Base-by-base conservation (phyloP, 768 basidiomycete species). In the Ramaria sp. region DNA sequence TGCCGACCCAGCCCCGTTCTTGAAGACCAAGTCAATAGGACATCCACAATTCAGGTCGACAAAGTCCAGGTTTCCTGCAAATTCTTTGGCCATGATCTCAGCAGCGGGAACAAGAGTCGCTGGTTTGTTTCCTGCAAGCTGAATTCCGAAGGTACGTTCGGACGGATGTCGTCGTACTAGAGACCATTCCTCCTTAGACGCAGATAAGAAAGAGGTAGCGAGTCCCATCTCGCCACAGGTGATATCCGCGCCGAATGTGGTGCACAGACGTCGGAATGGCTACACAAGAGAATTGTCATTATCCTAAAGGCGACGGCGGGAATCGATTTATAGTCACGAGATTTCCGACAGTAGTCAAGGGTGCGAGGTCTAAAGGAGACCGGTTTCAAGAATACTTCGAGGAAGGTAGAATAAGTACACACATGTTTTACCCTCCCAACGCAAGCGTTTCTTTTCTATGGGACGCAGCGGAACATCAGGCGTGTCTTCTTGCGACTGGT, bases 221-320 rank as follows among this genome's bases (percentile, higher is more conserved):
- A 99, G 79, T 4, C 91, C 93, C 95, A 97, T 97, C 70, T 97
- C 95, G 24, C 92, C 91, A 61, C 91, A 93, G 3, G 93, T 95
- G 63, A 98, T 96, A 61, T 95, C 93, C 2, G 88, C 91, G 13
- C 95, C 95, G 58, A 87, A 83, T 24, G 80, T 73, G 9, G 88
- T 84, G 63, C 92, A 96, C 7, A 98, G 71, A 11, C 94, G 80
- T 17, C 96, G 83, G 75, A 98, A 99, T 1, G 96, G 96, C 86
- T 94, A 59, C 7, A 48, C 54, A 55, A 37, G 43, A 24, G 46
- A 39, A 55, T 37, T 2, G 34, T 37, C 13, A 37, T 39, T 20
- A 24, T 50, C 42, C 42, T 53, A 19, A 48, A 20, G 53, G n/a
- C 22, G 33, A 46, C 3, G 30, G 10, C 9, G 33, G 51, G 37